Conservation (phyloP, 2,329 filamentous ascomycete species). For the Colletotrichum sp. region DNA sequence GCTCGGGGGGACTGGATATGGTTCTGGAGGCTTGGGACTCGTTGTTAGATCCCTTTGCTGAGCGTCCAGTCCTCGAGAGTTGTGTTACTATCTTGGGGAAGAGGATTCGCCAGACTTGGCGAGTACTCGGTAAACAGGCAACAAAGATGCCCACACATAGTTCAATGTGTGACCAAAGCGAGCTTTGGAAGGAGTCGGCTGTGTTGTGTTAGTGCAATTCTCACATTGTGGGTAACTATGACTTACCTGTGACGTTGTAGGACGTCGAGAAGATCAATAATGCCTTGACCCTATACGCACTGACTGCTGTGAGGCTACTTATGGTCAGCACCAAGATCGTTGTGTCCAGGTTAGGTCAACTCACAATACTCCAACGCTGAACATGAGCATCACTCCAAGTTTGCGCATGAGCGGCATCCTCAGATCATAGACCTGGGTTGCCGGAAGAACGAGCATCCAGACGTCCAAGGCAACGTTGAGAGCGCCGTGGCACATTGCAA, state of each 20-base stretch:
- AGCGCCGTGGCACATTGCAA: conserved; percentile 42
- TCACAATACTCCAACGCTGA: conserved; percentile 32
- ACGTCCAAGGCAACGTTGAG: conserved; percentile 51
- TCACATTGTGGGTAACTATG: fast-evolving
- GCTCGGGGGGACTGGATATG: neutral
- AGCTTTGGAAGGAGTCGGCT: neutral
- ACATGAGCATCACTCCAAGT: conserved; percentile 40
- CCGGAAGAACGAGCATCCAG: conserved; percentile 45
- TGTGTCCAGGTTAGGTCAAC: neutral
- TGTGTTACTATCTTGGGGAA: conserved; percentile 5
- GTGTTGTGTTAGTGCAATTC: neutral
- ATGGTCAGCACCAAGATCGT: no score
- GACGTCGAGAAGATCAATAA: neutral
- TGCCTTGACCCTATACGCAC: conserved; percentile 6
- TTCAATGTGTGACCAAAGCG: conserved; percentile 4
- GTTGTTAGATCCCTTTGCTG: neutral
- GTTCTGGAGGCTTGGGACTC: neutral
- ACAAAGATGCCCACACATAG: conserved; percentile 6
- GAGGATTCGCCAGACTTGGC: neutral
- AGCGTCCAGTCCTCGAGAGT: neutral
- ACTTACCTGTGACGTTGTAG: conserved; percentile 11
- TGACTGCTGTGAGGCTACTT: conserved; percentile 1
- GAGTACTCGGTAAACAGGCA: conserved; percentile 8
- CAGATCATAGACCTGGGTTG: conserved; percentile 37
- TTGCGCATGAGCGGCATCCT: conserved; percentile 39